Evolutionary conservation across 1,284 basidiomycete genomes (phyloP), one percentile per base, ranked within the genome.

Genomic region (Coniophora puteana): DNA sequence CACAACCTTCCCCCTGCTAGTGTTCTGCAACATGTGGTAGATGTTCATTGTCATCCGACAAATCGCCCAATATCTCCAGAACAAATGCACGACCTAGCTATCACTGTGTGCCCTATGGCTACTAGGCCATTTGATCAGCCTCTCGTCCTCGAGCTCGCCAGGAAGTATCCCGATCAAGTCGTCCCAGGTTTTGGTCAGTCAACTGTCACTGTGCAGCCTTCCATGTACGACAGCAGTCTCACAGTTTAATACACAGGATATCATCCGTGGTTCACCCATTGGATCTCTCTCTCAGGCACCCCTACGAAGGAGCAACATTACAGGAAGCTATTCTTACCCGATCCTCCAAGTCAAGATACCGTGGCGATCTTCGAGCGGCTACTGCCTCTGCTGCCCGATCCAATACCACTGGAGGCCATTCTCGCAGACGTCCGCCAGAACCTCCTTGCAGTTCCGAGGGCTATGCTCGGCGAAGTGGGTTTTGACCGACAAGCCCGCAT

Each of bases 401-500:
- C 89, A 0, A 67, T 69, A 3, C 55, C 72, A 3, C 67, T 91
- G 13, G 53, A 57, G 3, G 60, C 72, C 21, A 53, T 88, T 30
- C 54, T 90, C 4, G 38, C 53, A 12, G 68, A 75, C 17, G 57
- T 93, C 27, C 76, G 78, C 40, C 49, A 50, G 17, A 72, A 80
- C 53, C 68, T 93, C 10, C 44, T 52, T n/a, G 57, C 57, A 1
- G 80, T 82, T 52, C 80, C 86, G 1, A 56, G 63, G 20, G 81
- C 87, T 14, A 82, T 92, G 76, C 65, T 93, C 4, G 89, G 89
- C 30, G 90, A 93, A 66, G 82, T 93, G 7, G 89, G 89, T 3
- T 60, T 93, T 33, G 89, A 93, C 60, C 78, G 83, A 29, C 68
- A 69, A 8, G 85, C 83, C 48, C 78, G 83, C 24, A 68, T 93